These are phyloP conservation scores for Eleusine indica DNA, from an alignment of 176 grass and related monocot species.

Conservation along the genomic window DNA sequence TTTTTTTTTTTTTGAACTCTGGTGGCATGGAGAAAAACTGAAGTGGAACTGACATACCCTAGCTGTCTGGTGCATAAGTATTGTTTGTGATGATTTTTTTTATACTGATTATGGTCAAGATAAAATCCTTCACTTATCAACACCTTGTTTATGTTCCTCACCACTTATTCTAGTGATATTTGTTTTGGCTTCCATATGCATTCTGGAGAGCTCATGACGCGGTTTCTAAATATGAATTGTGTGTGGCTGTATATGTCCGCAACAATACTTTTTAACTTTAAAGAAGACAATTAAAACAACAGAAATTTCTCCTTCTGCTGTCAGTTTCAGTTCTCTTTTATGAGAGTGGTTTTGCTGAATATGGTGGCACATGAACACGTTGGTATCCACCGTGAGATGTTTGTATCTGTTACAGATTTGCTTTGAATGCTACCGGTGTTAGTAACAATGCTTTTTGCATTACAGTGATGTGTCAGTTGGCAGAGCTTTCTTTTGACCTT, in stretches of 20 bases:
- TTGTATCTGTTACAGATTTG: no score
- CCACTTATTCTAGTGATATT: background rate
- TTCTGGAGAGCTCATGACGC: background rate
- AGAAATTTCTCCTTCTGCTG: background rate
- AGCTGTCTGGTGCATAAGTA: conserved; percentile 69
- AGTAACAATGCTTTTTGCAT: no score
- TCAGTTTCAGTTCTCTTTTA: background rate
- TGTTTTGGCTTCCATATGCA: background rate
- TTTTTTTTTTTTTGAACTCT: no score
- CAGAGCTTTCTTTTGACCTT: no score
- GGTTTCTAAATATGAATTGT: conserved; percentile 2
- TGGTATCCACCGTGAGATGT: no score
- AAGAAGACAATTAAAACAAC: background rate
- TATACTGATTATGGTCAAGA: background rate
- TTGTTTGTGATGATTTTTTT: conserved; percentile 5
- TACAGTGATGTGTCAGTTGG: no score
- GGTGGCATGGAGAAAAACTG: conserved; percentile 41
- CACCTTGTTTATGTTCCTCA: conserved; percentile 22
- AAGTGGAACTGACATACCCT: conserved; percentile 57
- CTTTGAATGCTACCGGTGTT: no score
- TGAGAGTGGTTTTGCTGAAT: no score
- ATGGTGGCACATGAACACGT: no score
- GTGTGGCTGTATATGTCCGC: background rate
- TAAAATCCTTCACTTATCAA: conserved; percentile 8
- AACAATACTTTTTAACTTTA: background rate